These are phyloP conservation scores for Niebla homalea DNA, from an alignment of 495 filamentous ascomycete genomes.

Conservation along the genomic window DNA sequence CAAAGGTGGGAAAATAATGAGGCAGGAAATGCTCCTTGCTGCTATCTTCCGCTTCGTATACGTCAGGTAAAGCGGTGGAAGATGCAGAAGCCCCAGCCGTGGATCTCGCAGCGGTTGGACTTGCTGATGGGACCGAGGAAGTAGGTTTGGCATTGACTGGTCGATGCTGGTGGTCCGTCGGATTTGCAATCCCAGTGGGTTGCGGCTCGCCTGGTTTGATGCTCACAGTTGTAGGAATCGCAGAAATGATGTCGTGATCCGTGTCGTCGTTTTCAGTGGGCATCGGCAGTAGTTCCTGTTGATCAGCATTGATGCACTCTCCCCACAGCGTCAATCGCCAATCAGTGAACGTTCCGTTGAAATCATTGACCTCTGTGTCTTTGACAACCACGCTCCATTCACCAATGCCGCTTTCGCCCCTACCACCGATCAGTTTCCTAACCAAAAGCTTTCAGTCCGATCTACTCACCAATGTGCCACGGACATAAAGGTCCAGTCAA, in stretches of 20 bases:
- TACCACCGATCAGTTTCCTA: conserved; percentile 19
- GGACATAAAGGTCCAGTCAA: conserved; percentile 97
- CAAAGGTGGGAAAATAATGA: conserved; percentile 90
- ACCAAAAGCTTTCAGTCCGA: not conserved
- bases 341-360: conserved; percentile 67
- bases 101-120: conserved; percentile 22
- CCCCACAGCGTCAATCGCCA: conserved; percentile 96
- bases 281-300: conserved; percentile 61
- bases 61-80: conserved; percentile 26
- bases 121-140: conserved; percentile 15
- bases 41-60: conserved; percentile 6
- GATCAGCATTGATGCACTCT: conserved; percentile 60
- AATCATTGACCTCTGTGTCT: conserved; percentile 65
- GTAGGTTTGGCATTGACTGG: conserved; percentile 54
- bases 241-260: conserved; percentile 53
- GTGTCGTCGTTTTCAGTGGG: conserved; percentile 73
- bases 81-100: conserved; percentile 31
- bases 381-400: conserved; percentile 86
- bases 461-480: conserved; percentile 79
- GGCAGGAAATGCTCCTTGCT: conserved; percentile 53
- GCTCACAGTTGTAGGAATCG: conserved; percentile 40
- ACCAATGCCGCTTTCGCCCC: conserved; percentile 80
- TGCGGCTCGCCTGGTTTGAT: conserved; percentile 32
- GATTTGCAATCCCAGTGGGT: conserved; percentile 32
- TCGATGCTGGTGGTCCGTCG: conserved; percentile 63